Evolutionary conservation across 176 grass and related monocot genomes (phyloP).

Genomic region (Aegilops umbellulata): DNA sequence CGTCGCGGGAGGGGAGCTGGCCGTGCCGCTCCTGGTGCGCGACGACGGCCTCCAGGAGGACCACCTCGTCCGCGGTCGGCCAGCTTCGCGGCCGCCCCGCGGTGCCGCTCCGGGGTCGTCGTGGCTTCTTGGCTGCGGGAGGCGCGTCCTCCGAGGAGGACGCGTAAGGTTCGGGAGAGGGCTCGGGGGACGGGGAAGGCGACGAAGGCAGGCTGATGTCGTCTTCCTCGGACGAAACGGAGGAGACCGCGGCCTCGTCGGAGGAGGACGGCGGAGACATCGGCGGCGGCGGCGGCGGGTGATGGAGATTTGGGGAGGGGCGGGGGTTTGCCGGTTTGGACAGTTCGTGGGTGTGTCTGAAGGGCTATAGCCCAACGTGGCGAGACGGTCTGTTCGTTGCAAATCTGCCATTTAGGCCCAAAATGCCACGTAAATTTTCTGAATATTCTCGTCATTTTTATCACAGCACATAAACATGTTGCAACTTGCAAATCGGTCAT

Average conservation of each 20-base stretch:
- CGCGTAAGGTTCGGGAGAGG: neutral
- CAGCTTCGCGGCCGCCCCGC: fast-evolving
- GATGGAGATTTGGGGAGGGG: neutral
- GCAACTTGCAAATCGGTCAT: no score
- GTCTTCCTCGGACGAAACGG: neutral
- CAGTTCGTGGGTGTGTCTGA: no score
- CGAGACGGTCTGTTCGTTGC: no score
- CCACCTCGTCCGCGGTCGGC: neutral
- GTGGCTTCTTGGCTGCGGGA: neutral
- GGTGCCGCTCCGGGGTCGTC: neutral
- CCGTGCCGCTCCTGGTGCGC: neutral
- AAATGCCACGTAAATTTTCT: no score
- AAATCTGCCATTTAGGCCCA: no score
- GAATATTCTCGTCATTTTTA: no score
- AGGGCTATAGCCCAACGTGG: no score
- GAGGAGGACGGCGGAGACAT: neutral
- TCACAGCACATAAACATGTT: no score
- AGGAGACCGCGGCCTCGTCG: neutral
- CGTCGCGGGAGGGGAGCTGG: neutral
- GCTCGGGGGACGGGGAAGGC: neutral
- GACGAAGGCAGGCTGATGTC: slow-evolving; percentile 13
- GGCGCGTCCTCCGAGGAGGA: neutral
- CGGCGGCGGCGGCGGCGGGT: neutral
- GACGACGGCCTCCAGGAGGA: neutral
- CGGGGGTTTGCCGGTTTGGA: neutral